Evolutionary conservation across 352 stramenopile species (phyloP).

Genomic region (Globisporangium cylindrosporum): DNA sequence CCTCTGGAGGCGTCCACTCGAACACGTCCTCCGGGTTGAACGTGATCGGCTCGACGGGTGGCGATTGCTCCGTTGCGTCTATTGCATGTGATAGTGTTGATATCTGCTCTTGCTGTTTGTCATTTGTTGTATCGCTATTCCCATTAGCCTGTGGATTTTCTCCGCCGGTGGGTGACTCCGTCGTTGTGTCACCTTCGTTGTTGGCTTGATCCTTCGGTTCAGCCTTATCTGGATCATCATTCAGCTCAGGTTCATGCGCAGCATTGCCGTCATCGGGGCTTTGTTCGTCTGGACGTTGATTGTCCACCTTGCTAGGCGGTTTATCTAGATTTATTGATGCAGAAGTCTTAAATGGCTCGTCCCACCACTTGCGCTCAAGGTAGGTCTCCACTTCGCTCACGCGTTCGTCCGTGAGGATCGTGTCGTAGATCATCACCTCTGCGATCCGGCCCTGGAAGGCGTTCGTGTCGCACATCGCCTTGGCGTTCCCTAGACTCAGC

Average conservation of each 20-base stretch:
- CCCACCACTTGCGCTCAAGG: slow-evolving; percentile 49
- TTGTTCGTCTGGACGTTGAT: background rate
- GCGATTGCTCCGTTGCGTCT: background rate
- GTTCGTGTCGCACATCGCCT: slow-evolving; percentile 49
- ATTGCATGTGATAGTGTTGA: background rate
- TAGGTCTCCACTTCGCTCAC: slow-evolving; percentile 39
- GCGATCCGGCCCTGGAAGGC: slow-evolving; percentile 55
- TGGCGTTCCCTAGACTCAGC: slow-evolving; percentile 56
- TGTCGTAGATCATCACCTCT: slow-evolving; percentile 54
- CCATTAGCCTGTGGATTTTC: background rate
- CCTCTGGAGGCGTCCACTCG: slow-evolving; percentile 46
- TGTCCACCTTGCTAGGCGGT: background rate
- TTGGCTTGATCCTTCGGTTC: too few relatives aligned
- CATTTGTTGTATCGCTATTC: background rate
- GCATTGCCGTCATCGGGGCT: too few relatives aligned
- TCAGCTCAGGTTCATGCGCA: background rate
- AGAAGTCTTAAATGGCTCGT: slow-evolving; percentile 19
- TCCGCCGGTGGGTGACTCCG: background rate
- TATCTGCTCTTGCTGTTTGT: background rate
- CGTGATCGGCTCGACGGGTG: slow-evolving; percentile 8
- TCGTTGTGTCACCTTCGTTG: background rate
- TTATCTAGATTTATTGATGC: background rate
- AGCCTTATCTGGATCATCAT: background rate
- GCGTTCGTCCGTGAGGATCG: slow-evolving; percentile 31
- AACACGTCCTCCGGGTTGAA: slow-evolving; percentile 60